Percentiles rank a stretch among this genome's conserved stretches.
Conservation (phyloP, 257 asterid genomes). For the Forsythia viridissima region DNA sequence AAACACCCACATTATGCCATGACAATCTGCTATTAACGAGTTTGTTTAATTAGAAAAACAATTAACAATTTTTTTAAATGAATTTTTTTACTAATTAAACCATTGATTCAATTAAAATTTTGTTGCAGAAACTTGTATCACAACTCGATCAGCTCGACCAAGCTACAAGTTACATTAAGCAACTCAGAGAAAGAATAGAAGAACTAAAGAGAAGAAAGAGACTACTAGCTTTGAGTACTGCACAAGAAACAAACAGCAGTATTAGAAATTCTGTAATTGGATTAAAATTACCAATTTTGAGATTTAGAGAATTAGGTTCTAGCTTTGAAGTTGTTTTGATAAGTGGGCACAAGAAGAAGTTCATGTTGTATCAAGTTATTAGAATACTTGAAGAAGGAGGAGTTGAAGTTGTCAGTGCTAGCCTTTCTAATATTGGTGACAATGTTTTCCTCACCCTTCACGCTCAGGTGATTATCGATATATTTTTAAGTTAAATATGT, state of each 20-base stretch:
- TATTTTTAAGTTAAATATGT: too few species aligned
- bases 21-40: too few species aligned
- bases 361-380: slow-evolving; percentile 30
- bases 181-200: slow-evolving; percentile 32
- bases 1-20: too few species aligned
- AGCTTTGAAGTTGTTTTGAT: slow-evolving; percentile 41
- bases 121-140: neutral
- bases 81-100: neutral
- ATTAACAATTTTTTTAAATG: neutral
- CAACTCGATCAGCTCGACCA: slow-evolving; percentile 42
- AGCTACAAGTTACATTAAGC: slow-evolving; percentile 32
- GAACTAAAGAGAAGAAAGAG: slow-evolving; percentile 32
- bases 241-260: neutral
- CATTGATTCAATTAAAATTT: too few species aligned
- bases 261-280: neutral
- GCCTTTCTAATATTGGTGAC: slow-evolving; percentile 18
- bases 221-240: neutral
- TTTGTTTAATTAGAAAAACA: too few species aligned
- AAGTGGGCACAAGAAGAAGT: slow-evolving; percentile 23
- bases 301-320: slow-evolving; percentile 35
- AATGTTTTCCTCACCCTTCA: slow-evolving; percentile 33
- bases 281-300: slow-evolving; percentile 21
- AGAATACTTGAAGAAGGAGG: slow-evolving; percentile 42
- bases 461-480: slow-evolving; percentile 34
- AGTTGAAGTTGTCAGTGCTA: slow-evolving; percentile 35